A percentile compares a stretch with the other conserved stretches of the same genome.
These are phyloP conservation scores for Sporisorium iseilematis-ciliati DNA, from an alignment of 1,284 basidiomycete genomes.

Conservation along the genomic window DNA sequence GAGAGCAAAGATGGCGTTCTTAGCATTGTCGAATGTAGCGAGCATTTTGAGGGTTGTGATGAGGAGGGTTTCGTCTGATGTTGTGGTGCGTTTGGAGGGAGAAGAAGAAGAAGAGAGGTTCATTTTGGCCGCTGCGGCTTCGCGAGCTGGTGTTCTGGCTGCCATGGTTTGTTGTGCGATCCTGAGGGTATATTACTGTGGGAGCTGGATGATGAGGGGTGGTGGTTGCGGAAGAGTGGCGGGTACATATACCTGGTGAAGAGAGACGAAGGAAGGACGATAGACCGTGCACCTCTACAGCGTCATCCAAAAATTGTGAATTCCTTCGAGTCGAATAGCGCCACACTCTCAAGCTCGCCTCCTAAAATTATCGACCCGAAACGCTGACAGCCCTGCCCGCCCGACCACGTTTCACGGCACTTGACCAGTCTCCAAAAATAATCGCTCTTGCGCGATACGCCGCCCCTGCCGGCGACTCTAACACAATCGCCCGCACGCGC, in stretches of 20 bases:
- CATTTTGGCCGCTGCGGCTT: slow-evolving; percentile 70
- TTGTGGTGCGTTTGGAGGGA: not conserved
- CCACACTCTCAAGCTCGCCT: too few species aligned
- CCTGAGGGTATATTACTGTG: too few species aligned
- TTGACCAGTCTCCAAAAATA: not conserved
- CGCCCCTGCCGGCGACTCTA: not conserved
- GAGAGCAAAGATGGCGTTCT: slow-evolving; percentile 57
- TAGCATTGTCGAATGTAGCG: slow-evolving; percentile 52
- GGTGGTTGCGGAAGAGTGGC: too few species aligned
- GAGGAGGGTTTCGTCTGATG: slow-evolving; percentile 21
- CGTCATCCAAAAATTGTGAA: too few species aligned
- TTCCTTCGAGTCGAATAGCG: too few species aligned
- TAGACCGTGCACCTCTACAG: too few species aligned
- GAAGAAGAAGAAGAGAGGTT: slow-evolving; percentile 13
- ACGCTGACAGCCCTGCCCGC: too few species aligned
- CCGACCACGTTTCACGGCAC: not conserved
- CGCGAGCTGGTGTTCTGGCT: slow-evolving; percentile 59
- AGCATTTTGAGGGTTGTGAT: slow-evolving; percentile 32
- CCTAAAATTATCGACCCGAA: too few species aligned
- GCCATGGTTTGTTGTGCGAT: slow-evolving; percentile 18
- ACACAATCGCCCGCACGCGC: not conserved
- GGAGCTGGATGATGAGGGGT: too few species aligned
- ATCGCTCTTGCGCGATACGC: slow-evolving; percentile 8
- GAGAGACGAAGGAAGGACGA: too few species aligned
- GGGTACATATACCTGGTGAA: too few species aligned